These are phyloP conservation scores for Suillus tomentosus DNA, from an alignment of 768 basidiomycete species.

Conservation along the genomic window DNA sequence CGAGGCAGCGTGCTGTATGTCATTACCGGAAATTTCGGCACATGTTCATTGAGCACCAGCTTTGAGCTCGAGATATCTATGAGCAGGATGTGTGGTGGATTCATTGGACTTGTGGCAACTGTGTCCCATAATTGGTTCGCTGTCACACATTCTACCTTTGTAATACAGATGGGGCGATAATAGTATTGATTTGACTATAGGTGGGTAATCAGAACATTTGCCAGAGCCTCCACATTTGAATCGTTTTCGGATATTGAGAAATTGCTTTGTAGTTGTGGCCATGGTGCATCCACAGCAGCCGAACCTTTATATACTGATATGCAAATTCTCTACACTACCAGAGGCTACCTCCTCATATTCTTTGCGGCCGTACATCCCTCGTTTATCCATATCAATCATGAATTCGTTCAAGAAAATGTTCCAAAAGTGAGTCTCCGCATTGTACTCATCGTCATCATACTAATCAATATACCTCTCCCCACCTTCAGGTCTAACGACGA, in stretches of 20 bases:
- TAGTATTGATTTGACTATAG: background rate
- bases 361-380: background rate
- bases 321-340: background rate
- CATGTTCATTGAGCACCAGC: background rate
- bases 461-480: background rate
- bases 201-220: background rate
- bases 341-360: background rate
- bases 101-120: background rate
- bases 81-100: background rate
- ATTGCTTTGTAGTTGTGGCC: background rate
- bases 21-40: background rate
- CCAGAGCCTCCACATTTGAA: background rate
- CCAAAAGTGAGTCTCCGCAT: background rate
- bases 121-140: background rate
- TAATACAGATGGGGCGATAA: background rate
- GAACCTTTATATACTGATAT: background rate
- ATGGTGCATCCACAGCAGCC: background rate
- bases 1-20: background rate
- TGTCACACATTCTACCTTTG: background rate
- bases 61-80: background rate
- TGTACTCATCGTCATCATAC: background rate
- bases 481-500: background rate
- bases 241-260: background rate
- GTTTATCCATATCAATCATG: background rate
- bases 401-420: background rate